phyloP scores from a whole-genome alignment of 2,329 filamentous ascomycete species.

The Thyridium curvatum region DNA sequence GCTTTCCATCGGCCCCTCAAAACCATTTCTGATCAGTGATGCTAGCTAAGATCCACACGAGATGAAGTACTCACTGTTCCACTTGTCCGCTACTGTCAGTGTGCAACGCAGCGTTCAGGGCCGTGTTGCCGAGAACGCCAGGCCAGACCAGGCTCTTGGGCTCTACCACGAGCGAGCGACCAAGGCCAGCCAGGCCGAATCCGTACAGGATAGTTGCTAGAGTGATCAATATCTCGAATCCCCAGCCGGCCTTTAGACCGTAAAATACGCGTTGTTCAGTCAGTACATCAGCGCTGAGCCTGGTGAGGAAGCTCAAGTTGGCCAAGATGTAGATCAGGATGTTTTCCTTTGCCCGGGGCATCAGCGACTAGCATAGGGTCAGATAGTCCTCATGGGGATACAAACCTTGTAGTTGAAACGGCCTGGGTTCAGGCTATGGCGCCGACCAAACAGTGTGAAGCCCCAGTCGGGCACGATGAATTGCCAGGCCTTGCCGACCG shows the following conservation, averaged over 20 bases:
- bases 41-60: not conserved
- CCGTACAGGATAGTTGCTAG: slow-evolving; percentile 37
- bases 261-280: slow-evolving; percentile 33
- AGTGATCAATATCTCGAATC: slow-evolving; percentile 33
- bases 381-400: not conserved
- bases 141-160: slow-evolving; percentile 47
- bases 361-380: not conserved
- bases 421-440: slow-evolving; percentile 30
- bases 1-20: slow-evolving; percentile 38
- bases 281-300: slow-evolving; percentile 25
- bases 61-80: slow-evolving; percentile 13
- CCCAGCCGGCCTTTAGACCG: slow-evolving; percentile 33
- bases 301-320: slow-evolving; percentile 35
- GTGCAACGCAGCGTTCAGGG: slow-evolving; percentile 34
- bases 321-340: slow-evolving; percentile 36
- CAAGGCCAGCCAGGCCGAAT: slow-evolving; percentile 40
- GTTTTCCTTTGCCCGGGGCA: slow-evolving; percentile 27
- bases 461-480: slow-evolving; percentile 26
- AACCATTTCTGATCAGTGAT: not conserved
- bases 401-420: slow-evolving; percentile 25
- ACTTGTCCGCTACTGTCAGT: slow-evolving; percentile 28
- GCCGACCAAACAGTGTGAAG: slow-evolving; percentile 14
- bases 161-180: slow-evolving; percentile 33
- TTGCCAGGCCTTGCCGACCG: slow-evolving; percentile 34
- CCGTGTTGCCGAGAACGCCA: slow-evolving; percentile 40